Evolutionary conservation across 495 filamentous ascomycete species (phyloP).

Genomic region (Podospora pseudoanserina): DNA sequence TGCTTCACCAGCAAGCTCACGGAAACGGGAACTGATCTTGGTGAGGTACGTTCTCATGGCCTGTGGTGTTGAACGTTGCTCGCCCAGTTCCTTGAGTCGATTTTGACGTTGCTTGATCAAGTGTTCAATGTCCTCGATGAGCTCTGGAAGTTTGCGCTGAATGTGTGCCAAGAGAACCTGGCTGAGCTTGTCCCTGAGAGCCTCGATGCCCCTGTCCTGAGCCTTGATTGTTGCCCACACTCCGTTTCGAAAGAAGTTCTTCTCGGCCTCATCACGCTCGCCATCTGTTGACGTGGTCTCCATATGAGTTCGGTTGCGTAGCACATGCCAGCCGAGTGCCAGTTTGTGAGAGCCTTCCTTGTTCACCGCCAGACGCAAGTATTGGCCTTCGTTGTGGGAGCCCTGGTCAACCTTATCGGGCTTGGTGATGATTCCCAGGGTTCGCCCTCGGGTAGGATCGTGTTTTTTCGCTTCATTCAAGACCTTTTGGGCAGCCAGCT

Average conservation of each 20-base stretch:
- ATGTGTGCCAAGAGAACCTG: constrained; percentile 32
- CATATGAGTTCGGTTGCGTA: constrained; percentile 56
- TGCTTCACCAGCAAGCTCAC: constrained; percentile 28
- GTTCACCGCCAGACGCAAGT: constrained; percentile 16
- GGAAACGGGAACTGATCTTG: constrained; percentile 28
- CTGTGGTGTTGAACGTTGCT: constrained; percentile 23
- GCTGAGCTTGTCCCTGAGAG: constrained; percentile 34
- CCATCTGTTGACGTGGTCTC: constrained; percentile 26
- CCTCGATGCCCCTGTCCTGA: constrained; percentile 27
- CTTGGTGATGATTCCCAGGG: constrained; percentile 53
- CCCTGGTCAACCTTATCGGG: constrained; percentile 19
- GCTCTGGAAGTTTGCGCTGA: constrained; percentile 24
- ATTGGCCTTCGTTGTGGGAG: constrained; percentile 12
- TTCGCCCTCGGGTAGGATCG: constrained; percentile 48
- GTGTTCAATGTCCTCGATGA: constrained; percentile 30
- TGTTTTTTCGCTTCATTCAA: constrained; percentile 37
- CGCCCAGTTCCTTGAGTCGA: constrained; percentile 27
- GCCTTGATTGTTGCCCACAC: constrained; percentile 35
- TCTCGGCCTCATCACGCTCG: constrained; percentile 40
- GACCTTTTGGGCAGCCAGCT: constrained; percentile 49
- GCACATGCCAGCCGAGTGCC: constrained; percentile 56
- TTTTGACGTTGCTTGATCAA: constrained; percentile 15
- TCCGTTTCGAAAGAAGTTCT: constrained; percentile 38
- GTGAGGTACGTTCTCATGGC: constrained; percentile 31
- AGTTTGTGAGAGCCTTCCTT: constrained; percentile 21